Evolutionary conservation across 257 asterid species (phyloP).

Genomic region (Solanum boliviense): DNA sequence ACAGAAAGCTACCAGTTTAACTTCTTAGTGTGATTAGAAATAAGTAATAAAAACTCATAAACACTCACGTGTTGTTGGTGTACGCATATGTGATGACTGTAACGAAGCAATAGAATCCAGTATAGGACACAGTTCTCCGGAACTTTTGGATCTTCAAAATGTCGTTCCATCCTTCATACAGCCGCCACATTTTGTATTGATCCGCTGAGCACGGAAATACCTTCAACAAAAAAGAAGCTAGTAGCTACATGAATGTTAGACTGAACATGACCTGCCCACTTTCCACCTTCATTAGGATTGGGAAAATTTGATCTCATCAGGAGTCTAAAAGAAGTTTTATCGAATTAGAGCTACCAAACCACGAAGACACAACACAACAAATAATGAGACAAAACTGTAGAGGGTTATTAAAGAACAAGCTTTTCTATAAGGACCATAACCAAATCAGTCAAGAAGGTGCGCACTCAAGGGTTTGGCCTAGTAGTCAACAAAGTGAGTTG

Average conservation of each 20-base stretch:
- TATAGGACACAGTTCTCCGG: constrained; percentile 63
- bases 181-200: constrained; percentile 31
- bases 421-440: not conserved
- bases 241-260: not conserved
- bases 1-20: not conserved
- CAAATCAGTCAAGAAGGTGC: not conserved
- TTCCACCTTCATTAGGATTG: not conserved
- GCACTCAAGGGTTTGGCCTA: not conserved
- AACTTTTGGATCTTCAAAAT: constrained; percentile 83
- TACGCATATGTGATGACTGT: constrained; percentile 58
- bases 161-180: constrained; percentile 44
- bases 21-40: not conserved
- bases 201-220: not conserved
- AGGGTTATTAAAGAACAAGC: not conserved
- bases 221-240: not conserved
- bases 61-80: constrained; percentile 77
- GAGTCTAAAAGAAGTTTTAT: not conserved
- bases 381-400: not conserved
- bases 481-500: not conserved
- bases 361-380: not conserved
- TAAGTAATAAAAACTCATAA: constrained; percentile 16
- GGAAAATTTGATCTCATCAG: not conserved
- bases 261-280: not conserved
- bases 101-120: constrained; percentile 64
- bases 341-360: not conserved